Evolutionary conservation across 768 basidiomycete species (phyloP).

Genomic region (Lentinula aciculospora): DNA sequence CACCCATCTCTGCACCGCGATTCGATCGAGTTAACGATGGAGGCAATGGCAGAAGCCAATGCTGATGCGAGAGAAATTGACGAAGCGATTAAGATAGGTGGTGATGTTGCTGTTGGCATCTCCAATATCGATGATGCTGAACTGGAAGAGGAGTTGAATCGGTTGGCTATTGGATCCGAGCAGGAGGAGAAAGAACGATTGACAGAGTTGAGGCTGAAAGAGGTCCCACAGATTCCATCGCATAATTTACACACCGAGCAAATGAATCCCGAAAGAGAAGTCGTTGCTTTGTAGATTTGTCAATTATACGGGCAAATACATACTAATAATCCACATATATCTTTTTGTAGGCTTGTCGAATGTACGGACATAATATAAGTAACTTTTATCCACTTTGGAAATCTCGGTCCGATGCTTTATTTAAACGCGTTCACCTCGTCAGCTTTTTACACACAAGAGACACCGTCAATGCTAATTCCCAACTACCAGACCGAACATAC

Average conservation of each 20-base stretch:
- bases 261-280: background rate
- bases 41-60: constrained; percentile 78
- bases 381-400: too few species aligned
- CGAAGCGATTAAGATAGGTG: constrained; percentile 65
- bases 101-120: constrained; percentile 4
- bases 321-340: background rate
- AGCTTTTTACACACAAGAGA: too few species aligned
- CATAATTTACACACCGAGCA: background rate
- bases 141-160: background rate
- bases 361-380: too few species aligned
- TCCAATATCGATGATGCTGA: background rate
- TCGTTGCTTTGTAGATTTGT: background rate
- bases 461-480: too few species aligned
- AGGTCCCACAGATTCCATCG: background rate
- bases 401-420: too few species aligned
- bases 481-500: too few species aligned
- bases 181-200: background rate
- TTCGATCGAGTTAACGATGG: constrained; percentile 81
- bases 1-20: constrained; percentile 79
- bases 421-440: too few species aligned
- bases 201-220: background rate
- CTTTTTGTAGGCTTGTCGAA: too few species aligned
- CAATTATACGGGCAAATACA: background rate
- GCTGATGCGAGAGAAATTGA: constrained; percentile 81
- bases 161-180: background rate